Percentiles rank a stretch among this genome's conserved stretches.
Evolutionary conservation across 129 eudicot species (phyloP).

Genomic region (Chrysanthemum makinoi): DNA sequence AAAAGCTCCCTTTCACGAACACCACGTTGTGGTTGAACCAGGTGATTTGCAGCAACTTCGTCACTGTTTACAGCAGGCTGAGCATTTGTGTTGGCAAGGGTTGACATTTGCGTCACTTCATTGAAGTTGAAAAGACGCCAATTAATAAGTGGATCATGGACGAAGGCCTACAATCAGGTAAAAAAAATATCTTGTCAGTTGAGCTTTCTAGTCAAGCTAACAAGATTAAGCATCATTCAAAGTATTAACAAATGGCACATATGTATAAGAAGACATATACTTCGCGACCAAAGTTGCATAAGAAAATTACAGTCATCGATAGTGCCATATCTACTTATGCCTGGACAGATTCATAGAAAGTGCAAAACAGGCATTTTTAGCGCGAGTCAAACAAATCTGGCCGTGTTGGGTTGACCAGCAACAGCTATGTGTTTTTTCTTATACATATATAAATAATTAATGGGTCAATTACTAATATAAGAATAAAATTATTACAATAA

Average conservation of each 20-base stretch:
- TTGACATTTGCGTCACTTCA: conserved; percentile 88
- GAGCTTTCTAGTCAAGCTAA: too few species aligned
- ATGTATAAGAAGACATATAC: neutral
- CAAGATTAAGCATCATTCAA: too few species aligned
- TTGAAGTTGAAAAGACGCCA: conserved; percentile 98
- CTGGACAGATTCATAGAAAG: neutral
- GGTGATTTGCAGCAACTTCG: conserved; percentile 55
- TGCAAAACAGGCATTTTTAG: neutral
- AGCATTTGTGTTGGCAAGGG: conserved; percentile 52
- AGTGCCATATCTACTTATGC: conserved; percentile 3
- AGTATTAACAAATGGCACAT: too few species aligned
- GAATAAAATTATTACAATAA: neutral
- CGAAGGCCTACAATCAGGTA: conserved; percentile 68
- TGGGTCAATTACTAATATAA: neutral
- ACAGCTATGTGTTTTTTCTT: neutral
- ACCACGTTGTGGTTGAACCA: conserved; percentile 86
- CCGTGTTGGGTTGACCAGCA: neutral
- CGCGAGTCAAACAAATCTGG: neutral
- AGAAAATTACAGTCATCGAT: neutral
- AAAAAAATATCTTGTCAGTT: neutral
- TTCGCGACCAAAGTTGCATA: too few species aligned
- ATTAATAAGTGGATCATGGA: conserved; percentile 96
- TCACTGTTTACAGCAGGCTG: conserved; percentile 67
- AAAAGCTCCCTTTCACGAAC: conserved; percentile 91
- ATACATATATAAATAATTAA: neutral